phyloP scores from a whole-genome alignment of 345 rosid species.

The Hypericum perforatum region DNA sequence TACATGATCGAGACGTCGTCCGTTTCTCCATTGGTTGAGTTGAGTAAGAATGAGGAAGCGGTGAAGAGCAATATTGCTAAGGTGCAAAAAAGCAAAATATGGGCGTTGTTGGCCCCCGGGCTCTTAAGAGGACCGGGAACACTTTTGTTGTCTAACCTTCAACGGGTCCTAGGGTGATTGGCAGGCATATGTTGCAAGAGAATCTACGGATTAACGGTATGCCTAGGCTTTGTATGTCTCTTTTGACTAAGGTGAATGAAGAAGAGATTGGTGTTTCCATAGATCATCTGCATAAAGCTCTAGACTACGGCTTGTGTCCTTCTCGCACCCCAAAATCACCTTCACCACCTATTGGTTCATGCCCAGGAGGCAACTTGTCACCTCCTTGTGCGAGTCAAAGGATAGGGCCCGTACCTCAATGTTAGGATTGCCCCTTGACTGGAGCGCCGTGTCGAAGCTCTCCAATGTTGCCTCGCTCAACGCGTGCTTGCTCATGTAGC shows the following conservation, averaged over 20 bases:
- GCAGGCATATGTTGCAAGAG: too few relatives aligned
- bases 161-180: too few relatives aligned
- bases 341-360: conserved; percentile 91
- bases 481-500: too few relatives aligned
- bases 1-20: conserved; percentile 23
- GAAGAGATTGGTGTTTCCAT: not conserved
- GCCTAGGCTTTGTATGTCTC: too few relatives aligned
- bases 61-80: conserved; percentile 14
- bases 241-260: not conserved
- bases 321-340: conserved; percentile 76
- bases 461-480: too few relatives aligned
- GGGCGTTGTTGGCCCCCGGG: conserved; percentile 15
- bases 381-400: conserved; percentile 70
- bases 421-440: conserved; percentile 56
- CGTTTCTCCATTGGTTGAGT: conserved; percentile 22
- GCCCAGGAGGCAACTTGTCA: conserved; percentile 69
- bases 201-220: too few relatives aligned
- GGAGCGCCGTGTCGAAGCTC: conserved; percentile 54
- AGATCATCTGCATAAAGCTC: conserved; percentile 16
- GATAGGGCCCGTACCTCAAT: conserved; percentile 85
- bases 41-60: conserved; percentile 16
- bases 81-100: conserved; percentile 16
- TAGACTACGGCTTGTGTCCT: conserved; percentile 78
- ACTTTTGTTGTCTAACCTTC: not conserved
- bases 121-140: conserved; percentile 1